Evolutionary conservation across 179 eudicot genomes (phyloP).

Genomic region (Spergularia azorica): DNA sequence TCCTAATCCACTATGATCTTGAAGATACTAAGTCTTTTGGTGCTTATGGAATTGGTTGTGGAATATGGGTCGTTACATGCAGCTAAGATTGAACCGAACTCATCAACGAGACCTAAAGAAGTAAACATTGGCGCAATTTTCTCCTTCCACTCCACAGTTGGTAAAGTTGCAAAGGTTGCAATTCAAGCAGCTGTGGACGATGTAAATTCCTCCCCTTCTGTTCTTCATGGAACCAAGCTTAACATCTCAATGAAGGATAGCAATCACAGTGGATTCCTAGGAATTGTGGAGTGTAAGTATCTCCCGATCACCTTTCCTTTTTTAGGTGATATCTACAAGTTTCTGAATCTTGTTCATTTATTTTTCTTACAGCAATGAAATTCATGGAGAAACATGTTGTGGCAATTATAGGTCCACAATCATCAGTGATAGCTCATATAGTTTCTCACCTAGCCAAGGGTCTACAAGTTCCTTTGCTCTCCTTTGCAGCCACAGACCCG

Average conservation of each 20-base stretch:
- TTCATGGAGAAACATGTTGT: conserved; percentile 67
- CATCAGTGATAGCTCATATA: conserved; percentile 65
- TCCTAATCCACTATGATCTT: conserved; percentile 13
- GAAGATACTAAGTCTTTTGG: conserved; percentile 25
- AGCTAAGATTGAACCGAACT: conserved; percentile 27
- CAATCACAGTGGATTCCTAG: conserved; percentile 57
- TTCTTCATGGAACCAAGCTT: conserved; percentile 61
- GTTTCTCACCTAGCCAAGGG: conserved; percentile 57
- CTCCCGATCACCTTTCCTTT: background rate
- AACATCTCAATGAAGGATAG: conserved; percentile 48
- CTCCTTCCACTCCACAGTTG: conserved; percentile 42
- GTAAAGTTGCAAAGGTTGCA: conserved; percentile 79
- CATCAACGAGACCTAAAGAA: conserved; percentile 47
- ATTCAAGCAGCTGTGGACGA: conserved; percentile 67
- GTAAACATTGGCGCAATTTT: conserved; percentile 62
- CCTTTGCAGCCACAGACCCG: conserved; percentile 79
- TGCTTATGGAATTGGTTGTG: conserved; percentile 16
- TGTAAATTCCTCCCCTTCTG: conserved; percentile 56
- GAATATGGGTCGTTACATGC: conserved; percentile 26
- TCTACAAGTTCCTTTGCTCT: conserved; percentile 69
- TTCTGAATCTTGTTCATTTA: background rate
- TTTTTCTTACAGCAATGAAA: conserved; percentile 55
- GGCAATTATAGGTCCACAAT: conserved; percentile 77
- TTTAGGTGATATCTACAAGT: too few relatives aligned
- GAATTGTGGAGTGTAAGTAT: conserved; percentile 51